These are phyloP conservation scores for Cyclotella choctawhatcheeana DNA, from an alignment of 108 stramenopile genomes.

Conservation along the genomic window DNA sequence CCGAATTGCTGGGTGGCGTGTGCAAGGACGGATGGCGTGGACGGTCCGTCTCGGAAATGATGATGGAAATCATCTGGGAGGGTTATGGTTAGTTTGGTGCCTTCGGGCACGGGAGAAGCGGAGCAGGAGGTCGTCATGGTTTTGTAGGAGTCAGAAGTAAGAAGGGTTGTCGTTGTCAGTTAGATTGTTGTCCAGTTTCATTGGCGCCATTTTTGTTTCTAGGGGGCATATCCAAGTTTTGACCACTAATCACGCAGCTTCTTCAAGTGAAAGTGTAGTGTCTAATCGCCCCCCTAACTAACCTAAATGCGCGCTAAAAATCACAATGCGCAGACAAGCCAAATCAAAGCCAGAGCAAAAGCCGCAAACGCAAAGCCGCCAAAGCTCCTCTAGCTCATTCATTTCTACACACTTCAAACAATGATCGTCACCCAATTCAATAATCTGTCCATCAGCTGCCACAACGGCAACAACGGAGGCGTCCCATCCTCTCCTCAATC, in stretches of 20 bases:
- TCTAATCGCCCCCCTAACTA: too few relatives aligned
- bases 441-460: neutral
- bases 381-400: neutral
- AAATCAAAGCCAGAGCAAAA: neutral
- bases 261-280: too few relatives aligned
- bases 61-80: constrained; percentile 97
- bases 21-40: constrained; percentile 60
- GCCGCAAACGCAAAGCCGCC: neutral
- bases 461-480: neutral
- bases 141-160: too few relatives aligned
- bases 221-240: too few relatives aligned
- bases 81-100: constrained; percentile 64
- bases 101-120: constrained; percentile 40
- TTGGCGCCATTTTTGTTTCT: too few relatives aligned
- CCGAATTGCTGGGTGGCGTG: constrained; percentile 83
- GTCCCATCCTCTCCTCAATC: neutral
- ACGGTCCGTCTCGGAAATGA: constrained; percentile 91
- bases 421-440: neutral
- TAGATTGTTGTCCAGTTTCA: too few relatives aligned
- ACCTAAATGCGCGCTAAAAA: too few relatives aligned
- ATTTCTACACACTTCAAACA: neutral
- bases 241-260: too few relatives aligned
- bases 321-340: too few relatives aligned
- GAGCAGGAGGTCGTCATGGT: too few relatives aligned
- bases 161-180: too few relatives aligned